Base-by-base conservation (phyloP, 2,329 filamentous ascomycete genomes). In the Sphaerostilbella broomeana region DNA sequence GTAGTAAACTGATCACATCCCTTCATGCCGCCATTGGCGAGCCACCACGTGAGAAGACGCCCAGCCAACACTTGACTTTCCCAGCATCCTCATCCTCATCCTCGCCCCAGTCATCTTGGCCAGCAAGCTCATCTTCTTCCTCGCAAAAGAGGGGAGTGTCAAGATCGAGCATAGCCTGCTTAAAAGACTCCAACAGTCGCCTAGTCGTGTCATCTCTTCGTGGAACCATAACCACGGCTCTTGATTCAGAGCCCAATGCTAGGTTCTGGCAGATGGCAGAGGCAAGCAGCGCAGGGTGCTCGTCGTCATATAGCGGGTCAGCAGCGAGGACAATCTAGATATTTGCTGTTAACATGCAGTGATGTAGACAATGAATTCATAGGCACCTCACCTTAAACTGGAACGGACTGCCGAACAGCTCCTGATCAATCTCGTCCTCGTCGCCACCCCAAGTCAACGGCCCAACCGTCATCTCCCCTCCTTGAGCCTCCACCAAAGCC, bases 271-370 rank as follows among this genome's bases (percentile, higher is more conserved):
- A 62, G 30, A 97, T 79, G 11, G 85, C 81, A 11, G 78, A 69
- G 0, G 81, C 79, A 16, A 97, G 72, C 53, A 92, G 75, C 3
- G 60, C 63, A 0, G 90, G 87, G 55, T 97, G 92, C 4, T 84
- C 74, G 34, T 88, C 74, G 31, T 89, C 87, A 61, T 97, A 97
- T 15, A 98, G 67, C 0, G 86, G 77, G 59, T 98, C 92, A 3
- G 90, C 87, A 2, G 79, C 86, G 3, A 98, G 70, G 29, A 97
- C 78, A 39, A 95, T 65, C 69, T 82, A 58, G 5, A 34, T 25
- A 17, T 29, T 12, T 33, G 12, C n/a, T 21, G 8, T 11, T 6
- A 13, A 9, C 7, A 5, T 1, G 6, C 2, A 7, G 2, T 0
- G 4, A 22, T 5, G n/a, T 3, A 4, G 10, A 17, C 7, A 6